Conservation (phyloP, 2,329 filamentous ascomycete species). For the Colletotrichum orchidophilum region DNA sequence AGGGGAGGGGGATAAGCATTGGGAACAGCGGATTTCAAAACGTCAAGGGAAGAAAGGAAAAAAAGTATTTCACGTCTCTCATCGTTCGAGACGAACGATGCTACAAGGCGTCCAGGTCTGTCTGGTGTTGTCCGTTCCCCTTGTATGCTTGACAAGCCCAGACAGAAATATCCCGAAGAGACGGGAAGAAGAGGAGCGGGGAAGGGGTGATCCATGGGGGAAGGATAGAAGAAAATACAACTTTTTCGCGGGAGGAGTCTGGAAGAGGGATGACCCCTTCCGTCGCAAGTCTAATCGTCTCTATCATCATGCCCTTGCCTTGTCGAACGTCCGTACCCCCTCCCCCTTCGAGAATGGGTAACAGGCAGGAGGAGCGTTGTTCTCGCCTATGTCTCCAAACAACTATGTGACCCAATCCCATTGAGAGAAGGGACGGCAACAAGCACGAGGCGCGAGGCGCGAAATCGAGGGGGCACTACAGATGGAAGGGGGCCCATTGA, state of each 20-base stretch:
- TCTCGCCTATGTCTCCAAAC: slow-evolving; percentile 17
- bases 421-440: not conserved
- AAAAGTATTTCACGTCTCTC: slow-evolving; percentile 14
- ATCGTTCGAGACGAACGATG: slow-evolving; percentile 29
- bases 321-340: not conserved
- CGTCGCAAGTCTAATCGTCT: not conserved
- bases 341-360: not conserved
- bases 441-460: not conserved
- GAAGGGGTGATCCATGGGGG: not conserved
- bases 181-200: not conserved
- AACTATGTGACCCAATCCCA: slow-evolving; percentile 4
- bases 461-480: not conserved
- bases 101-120: not conserved
- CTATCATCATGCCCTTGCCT: not conserved
- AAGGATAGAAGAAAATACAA: too few species aligned
- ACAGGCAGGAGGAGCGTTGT: slow-evolving; percentile 5
- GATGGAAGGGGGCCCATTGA: not conserved
- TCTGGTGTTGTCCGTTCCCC: not conserved
- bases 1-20: not conserved
- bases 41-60: not conserved
- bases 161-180: slow-evolving; percentile 28
- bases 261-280: not conserved
- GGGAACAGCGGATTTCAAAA: slow-evolving; percentile 15
- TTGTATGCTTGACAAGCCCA: slow-evolving; percentile 18
- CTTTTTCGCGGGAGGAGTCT: too few species aligned